Conservation (phyloP, 768 basidiomycete genomes). For the Naematelia aurantialba region DNA sequence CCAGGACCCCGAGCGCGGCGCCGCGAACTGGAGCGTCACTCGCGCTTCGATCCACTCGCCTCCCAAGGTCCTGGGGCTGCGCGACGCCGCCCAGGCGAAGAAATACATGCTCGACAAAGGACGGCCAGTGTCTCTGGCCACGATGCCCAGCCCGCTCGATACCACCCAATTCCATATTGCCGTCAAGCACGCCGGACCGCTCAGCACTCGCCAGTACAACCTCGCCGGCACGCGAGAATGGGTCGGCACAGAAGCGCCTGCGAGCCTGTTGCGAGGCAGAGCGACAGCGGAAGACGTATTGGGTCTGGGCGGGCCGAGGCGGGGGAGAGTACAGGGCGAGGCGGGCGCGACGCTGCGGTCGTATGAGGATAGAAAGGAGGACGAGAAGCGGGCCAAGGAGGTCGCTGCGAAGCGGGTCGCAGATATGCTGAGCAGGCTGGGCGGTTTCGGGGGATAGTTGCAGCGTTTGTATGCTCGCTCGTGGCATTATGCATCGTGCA, state of each 20-base stretch:
- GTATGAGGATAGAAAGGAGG: neutral
- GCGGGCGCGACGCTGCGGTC: neutral
- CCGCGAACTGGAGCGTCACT: neutral
- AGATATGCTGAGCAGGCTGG: neutral
- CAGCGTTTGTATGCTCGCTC: no score
- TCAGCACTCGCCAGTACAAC: neutral
- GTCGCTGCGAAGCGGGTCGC: neutral
- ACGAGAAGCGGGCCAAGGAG: neutral
- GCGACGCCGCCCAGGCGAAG: neutral
- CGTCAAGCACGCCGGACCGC: neutral
- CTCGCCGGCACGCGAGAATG: neutral
- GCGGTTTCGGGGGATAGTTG: neutral
- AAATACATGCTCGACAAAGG: neutral
- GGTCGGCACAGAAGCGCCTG: slow-evolving; percentile 3
- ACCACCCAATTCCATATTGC: slow-evolving; percentile 2
- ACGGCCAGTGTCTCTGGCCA: neutral
- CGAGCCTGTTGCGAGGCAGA: neutral
- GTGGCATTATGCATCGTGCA: no score
- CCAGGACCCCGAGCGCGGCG: neutral
- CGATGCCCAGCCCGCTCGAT: slow-evolving; percentile 4
- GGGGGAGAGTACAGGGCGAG: neutral
- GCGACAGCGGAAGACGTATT: neutral
- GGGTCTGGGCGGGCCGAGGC: neutral
- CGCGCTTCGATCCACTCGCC: neutral
- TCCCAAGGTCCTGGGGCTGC: neutral